phyloP scores from a whole-genome alignment of 768 basidiomycete genomes.

The Podaxis rugospora region DNA sequence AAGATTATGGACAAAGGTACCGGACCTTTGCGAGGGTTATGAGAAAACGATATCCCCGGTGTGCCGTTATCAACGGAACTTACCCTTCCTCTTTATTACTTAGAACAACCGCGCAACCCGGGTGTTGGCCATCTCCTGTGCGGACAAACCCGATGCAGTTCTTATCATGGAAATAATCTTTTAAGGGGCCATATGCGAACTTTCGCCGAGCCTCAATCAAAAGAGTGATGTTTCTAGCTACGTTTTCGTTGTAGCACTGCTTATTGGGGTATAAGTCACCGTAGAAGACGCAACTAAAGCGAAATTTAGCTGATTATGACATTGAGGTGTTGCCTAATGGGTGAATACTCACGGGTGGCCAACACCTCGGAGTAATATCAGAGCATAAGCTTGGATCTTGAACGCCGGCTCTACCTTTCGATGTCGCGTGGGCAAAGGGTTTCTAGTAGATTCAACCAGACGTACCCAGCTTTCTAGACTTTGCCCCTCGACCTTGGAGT shows the following conservation, averaged over 20 bases:
- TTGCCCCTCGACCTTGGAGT: constrained; percentile 54
- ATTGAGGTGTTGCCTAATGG: background rate
- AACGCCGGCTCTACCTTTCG: constrained; percentile 62
- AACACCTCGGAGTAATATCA: constrained; percentile 65
- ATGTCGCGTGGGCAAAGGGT: background rate
- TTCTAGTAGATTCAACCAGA: constrained; percentile 5
- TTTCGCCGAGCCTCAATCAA: constrained; percentile 60
- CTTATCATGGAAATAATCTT: constrained; percentile 52
- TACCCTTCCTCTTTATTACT: constrained; percentile 52
- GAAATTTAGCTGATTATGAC: background rate
- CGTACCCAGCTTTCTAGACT: constrained; percentile 80
- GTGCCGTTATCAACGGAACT: constrained; percentile 12
- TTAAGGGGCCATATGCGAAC: constrained; percentile 61
- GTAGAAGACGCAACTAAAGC: constrained; percentile 76
- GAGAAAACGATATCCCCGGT: background rate
- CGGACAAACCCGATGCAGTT: constrained; percentile 79
- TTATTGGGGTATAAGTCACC: constrained; percentile 74
- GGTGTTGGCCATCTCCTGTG: constrained; percentile 46
- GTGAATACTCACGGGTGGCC: constrained; percentile 65
- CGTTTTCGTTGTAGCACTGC: constrained; percentile 57
- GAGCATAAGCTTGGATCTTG: constrained; percentile 78
- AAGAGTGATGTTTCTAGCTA: constrained; percentile 44
- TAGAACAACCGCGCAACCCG: constrained; percentile 68
- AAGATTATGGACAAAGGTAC: constrained; percentile 36
- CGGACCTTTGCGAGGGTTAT: constrained; percentile 18